Conservation (phyloP, 768 basidiomycete genomes). For the Termitomyces bulborhizus region DNA sequence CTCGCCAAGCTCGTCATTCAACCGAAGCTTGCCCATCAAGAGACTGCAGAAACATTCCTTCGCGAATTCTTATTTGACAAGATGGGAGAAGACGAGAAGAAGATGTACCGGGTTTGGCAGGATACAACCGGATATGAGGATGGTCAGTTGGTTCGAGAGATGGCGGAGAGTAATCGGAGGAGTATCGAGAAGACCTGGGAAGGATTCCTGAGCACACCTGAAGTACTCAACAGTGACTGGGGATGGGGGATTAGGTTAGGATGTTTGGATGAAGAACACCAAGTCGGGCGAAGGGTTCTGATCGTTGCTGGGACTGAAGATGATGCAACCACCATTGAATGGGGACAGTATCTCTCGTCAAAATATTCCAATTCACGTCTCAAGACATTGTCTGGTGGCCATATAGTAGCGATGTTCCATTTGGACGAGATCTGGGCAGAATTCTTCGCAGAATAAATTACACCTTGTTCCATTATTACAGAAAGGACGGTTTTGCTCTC, state of each 20-base stretch:
- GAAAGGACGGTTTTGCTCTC: not conserved
- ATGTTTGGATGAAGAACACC: constrained; percentile 36
- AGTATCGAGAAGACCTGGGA: constrained; percentile 39
- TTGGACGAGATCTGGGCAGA: constrained; percentile 32
- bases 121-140: constrained; percentile 28
- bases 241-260: constrained; percentile 27
- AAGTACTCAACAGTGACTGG: constrained; percentile 38
- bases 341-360: constrained; percentile 31
- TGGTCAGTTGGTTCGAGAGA: constrained; percentile 28
- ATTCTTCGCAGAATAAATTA: constrained; percentile 10
- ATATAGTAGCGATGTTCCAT: constrained; percentile 29
- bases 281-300: constrained; percentile 27
- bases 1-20: constrained; percentile 22
- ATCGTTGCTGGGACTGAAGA: constrained; percentile 31
- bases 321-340: constrained; percentile 22
- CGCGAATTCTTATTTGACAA: constrained; percentile 25
- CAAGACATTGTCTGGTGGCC: constrained; percentile 32
- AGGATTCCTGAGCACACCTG: constrained; percentile 30
- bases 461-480: not conserved
- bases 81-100: constrained; percentile 26
- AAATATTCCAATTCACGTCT: constrained; percentile 34
- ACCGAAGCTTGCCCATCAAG: constrained; percentile 26
- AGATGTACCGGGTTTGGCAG: constrained; percentile 33
- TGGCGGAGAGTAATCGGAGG: constrained; percentile 29
- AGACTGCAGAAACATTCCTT: constrained; percentile 31